Base-by-base conservation (phyloP, 257 asterid genomes). In the Scutellaria baicalensis region DNA sequence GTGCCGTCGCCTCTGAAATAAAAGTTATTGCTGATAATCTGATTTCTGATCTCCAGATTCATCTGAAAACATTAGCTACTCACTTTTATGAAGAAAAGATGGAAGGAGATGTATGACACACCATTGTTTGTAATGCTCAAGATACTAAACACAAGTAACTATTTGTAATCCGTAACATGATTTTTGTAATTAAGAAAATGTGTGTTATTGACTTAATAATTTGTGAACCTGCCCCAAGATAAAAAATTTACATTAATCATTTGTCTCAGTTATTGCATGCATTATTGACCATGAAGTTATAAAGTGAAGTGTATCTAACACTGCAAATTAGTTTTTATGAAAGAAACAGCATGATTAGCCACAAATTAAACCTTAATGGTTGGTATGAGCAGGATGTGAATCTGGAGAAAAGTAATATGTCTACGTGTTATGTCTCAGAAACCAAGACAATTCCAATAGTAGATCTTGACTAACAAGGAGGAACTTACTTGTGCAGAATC, bases 1-100 rank as follows among this genome's bases (percentile, higher is more conserved):
- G 97, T 89, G 71, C 97, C 96, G 73, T 91, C 97, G 47, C 89
- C 85, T 75, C 91, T 76, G 57, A 71, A 87, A 68, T 79, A 89
- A 75, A 87, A 89, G 50, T 91, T 91, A 45, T 84, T 69, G 76
- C 84, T 81, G 80, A 91, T 91, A 75, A 74, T 82, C 82, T 91
- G 97, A 62, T 89, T 79, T 80, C 74, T 84, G 57, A 72, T 80
- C 79, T 89, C 91, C 77, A 91, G 78, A 72, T 87, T 87, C 84
- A 80, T 86, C 96, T 89, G 87, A 78, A 83, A 80, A 59, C 9
- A 59, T 70, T 18, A 49, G 70, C 62, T 58, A 69, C 51, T 74
- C 69, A 62, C 13, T 70, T 43, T 44, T 42, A 44, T 69, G 66
- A 60, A 44, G 65, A 70, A 77, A 35, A 18, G n/a, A 45, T 48